Conservation (phyloP, 2,329 filamentous ascomycete genomes). For the Teratosphaeria nubilosa region DNA sequence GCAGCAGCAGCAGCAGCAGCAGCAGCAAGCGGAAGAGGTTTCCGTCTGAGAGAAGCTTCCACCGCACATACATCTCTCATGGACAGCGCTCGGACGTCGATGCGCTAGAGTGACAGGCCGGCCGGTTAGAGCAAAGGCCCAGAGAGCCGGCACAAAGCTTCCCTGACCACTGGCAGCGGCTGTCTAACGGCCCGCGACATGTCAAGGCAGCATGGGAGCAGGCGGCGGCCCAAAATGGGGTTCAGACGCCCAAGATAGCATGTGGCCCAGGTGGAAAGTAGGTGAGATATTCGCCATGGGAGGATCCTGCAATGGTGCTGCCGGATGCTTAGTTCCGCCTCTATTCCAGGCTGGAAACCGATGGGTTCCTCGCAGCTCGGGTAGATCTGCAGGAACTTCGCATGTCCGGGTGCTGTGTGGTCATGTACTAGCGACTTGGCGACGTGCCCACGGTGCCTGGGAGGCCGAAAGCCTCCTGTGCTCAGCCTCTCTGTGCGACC, state of each 20-base stretch:
- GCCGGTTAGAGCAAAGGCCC: constrained; percentile 4
- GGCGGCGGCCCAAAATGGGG: not conserved
- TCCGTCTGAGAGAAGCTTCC: constrained; percentile 3
- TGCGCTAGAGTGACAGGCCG: constrained; percentile 8
- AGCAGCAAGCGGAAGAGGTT: constrained; percentile 5
- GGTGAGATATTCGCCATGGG: not conserved
- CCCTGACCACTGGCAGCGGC: constrained; percentile 6
- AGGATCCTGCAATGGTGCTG: not conserved
- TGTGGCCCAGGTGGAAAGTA: not conserved
- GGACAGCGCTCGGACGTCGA: constrained; percentile 3
- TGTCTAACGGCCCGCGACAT: constrained; percentile 3
- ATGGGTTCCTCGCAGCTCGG: not conserved
- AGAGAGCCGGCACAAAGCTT: constrained; percentile 7
- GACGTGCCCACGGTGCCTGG: not conserved
- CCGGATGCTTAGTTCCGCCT: not conserved
- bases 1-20: constrained; percentile 8
- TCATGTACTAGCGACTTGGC: not conserved
- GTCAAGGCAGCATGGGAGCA: not conserved
- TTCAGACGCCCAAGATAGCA: not conserved
- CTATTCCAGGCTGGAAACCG: not conserved
- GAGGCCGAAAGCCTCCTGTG: not conserved
- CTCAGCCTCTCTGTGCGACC: not conserved
- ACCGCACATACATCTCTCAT: constrained; percentile 1
- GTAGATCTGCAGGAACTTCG: constrained; percentile 1
- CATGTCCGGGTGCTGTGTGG: not conserved